Base-by-base conservation (phyloP, 352 stramenopile species). In the Phytophthora kernoviae region DNA sequence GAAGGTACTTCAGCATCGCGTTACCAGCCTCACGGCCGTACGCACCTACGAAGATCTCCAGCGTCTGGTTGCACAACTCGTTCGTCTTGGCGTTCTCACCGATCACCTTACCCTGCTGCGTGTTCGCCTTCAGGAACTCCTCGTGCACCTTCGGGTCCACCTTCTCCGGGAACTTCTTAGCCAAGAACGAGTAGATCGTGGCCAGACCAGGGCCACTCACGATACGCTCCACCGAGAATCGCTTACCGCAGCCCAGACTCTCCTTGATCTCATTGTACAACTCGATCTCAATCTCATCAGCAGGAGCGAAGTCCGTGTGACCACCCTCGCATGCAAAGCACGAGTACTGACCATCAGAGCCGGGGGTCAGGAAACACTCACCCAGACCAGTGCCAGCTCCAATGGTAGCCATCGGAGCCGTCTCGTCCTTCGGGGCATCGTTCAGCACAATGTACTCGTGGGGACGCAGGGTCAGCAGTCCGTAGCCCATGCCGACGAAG, bases 401-500 rank as follows among this genome's bases (percentile, higher is more conserved):
- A 46, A 98, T 91, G 65, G 91, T 98, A 42, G 88, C 94, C 51
- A 98, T 98, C 20, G 94, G 94, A 27, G 83, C 91, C 20, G 74
- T 63, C 51, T 88, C 72, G 43, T 81, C 68, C 39, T 65, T 67
- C 5, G 73, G 67, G 39, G 67, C 84, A 50, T 91, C 79, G 72
- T 95, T 89, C 21, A 89, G 76, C 33, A 93, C 62, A 24, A 94
- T 88, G 71, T 98, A 96, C 52, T 93, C 86, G 54, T 96, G 76
- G 22, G 82, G 68, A 71, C 97, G 84, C 33, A 99, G 77, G 58
- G 96, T 98, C 11, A 99, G 77, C 34, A 98, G 80, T n/a, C 96
- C 96, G 76, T 98, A 99, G 53, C 96, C 96, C 67, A 97, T 95
- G 41, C 91, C 96, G 0, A 96, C 93, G 76, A 99, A 98, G 75